Base-by-base conservation (phyloP, 306 rosid species). In the Dicorynia guianensis region DNA sequence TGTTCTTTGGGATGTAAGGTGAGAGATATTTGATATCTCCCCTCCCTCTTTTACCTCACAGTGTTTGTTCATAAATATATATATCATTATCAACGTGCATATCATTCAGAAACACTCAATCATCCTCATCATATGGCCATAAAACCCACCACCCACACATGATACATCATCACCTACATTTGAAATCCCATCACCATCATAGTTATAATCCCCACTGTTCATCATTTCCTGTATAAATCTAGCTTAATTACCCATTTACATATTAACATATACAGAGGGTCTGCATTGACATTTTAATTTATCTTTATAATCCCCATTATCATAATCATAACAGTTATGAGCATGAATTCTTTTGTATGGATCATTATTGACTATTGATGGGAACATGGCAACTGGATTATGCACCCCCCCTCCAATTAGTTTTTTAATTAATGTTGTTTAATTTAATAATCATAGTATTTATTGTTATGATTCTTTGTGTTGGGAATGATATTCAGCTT, bases 1-100 rank as follows among this genome's bases (percentile, higher is more conserved):
- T 94, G 98, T 81, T 94, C 98, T 64, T 87, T 94, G 58, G 98
- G 98, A 19, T 94, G 98, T 72, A 94, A 94, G 98, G 98, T 94
- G 33, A 89, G 88, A 76, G 6, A 46, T 65, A 25, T 25, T 25
- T 25, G 30, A 25, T 25, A 25, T 25, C 2, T 25, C 30, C 30
- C 30, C 30, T 25, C 30, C 30, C 30, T 25, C 30, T 25, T 25
- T 25, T 25, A 2, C 30, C 30, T 25, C 59, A 71, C 58, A 58
- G 53, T 74, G 59, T 64, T 25, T 25, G 62, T 80, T 63, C 36
- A 36, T 25, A 25, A 25, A 25, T 25, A 25, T 62, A 25, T 25
- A 25, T 62, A 49, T 79, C 85, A 79, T 80, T 72, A 65, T 85
- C 91, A 79, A 75, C 83, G 68, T 50, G 74, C 67, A 56, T 80